phyloP scores from a whole-genome alignment of 257 asterid species.

The Solanum etuberosum region DNA sequence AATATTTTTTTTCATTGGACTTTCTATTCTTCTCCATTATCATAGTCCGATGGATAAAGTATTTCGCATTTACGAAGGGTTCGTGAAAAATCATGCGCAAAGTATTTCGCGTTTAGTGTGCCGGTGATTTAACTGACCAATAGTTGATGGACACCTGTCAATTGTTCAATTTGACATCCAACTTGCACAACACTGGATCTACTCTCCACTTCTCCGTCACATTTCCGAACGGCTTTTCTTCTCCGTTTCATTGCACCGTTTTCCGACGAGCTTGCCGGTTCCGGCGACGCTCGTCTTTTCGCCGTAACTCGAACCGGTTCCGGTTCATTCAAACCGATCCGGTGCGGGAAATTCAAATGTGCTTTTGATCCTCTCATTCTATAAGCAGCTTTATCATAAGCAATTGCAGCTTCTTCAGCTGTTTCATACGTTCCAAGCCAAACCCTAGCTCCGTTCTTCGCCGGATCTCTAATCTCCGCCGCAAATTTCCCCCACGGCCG shows the following conservation, averaged over 20 bases:
- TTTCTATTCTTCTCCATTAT: neutral
- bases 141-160: neutral
- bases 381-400: conserved; percentile 7
- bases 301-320: conserved; percentile 7
- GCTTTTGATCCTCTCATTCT: conserved; percentile 8
- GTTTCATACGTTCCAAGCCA: conserved; percentile 7
- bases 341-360: neutral
- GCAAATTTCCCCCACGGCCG: conserved; percentile 6
- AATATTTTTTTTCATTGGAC: neutral
- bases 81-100: neutral
- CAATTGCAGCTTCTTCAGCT: conserved; percentile 1
- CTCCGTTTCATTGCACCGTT: neutral
- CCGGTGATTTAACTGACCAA: neutral
- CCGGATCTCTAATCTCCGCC: conserved; percentile 3
- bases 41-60: neutral
- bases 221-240: neutral
- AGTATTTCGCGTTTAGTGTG: neutral
- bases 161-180: neutral
- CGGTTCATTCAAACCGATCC: conserved; percentile 1
- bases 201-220: neutral
- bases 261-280: neutral
- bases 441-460: conserved; percentile 8
- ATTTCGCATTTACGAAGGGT: no score
- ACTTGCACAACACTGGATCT: neutral
- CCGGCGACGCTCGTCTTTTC: neutral